Evolutionary conservation across 1,139 yeast species (phyloP).

Genomic region (Zygoascus meyerae): DNA sequence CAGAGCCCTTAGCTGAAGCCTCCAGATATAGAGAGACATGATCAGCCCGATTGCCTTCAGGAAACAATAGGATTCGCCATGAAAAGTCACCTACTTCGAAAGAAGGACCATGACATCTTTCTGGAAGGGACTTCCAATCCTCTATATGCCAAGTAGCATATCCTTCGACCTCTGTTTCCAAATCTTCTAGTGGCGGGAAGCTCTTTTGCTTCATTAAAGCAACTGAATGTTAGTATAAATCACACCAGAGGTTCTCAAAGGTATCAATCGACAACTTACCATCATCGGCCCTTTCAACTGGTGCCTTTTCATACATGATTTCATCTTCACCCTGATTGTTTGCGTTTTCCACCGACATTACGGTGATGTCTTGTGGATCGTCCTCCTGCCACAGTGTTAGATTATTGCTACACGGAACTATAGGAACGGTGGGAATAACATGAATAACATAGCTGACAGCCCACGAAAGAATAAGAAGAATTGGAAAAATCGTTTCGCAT

Average conservation of each 20-base stretch:
- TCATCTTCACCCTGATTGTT: constrained; percentile 4
- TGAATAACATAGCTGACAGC: too few species aligned
- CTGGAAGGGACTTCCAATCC: constrained; percentile 54
- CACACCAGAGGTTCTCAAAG: neutral
- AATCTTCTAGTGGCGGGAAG: constrained; percentile 33
- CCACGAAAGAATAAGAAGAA: too few species aligned
- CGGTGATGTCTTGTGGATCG: constrained; percentile 9
- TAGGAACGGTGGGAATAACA: too few species aligned
- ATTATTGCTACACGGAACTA: too few species aligned
- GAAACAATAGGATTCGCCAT: constrained; percentile 75
- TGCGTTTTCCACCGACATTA: constrained; percentile 8
- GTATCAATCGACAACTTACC: constrained; percentile 10
- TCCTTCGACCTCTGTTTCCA: constrained; percentile 35
- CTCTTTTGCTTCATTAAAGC: constrained; percentile 28
- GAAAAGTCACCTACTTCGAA: constrained; percentile 63
- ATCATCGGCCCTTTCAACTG: constrained; percentile 13
- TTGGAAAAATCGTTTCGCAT: too few species aligned
- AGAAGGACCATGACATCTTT: constrained; percentile 41
- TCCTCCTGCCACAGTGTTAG: constrained; percentile 12
- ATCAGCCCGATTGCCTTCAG: constrained; percentile 43
- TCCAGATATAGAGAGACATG: constrained; percentile 33
- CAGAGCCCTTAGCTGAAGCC: constrained; percentile 23
- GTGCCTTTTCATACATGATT: constrained; percentile 4
- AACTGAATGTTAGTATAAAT: constrained; percentile 14
- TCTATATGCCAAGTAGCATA: constrained; percentile 67